Evolutionary conservation across 2,329 filamentous ascomycete genomes (phyloP), one percentile per base, ranked within the genome.

Genomic region (Macrophomina pseudophaseolina): DNA sequence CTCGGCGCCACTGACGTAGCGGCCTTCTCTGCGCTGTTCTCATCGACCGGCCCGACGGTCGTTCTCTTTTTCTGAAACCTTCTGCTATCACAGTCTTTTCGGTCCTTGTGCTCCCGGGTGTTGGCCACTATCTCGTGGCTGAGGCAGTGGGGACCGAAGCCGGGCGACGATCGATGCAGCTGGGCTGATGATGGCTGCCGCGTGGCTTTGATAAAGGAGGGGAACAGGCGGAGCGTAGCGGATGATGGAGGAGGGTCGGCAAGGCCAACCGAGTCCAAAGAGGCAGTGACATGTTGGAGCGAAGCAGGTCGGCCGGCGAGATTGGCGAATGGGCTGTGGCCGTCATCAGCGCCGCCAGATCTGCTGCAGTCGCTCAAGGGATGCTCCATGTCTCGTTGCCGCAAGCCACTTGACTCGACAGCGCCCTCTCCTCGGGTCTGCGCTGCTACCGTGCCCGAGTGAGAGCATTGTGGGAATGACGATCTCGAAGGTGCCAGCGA

Each of bases 181-280:
- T 40, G 35, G 53, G 35, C 54, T 44, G 54, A 58, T 44, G 33
- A 38, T 18, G 52, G 52, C 52, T 54, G 52, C 52, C 54, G 54
- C 54, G 54, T 54, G 54, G 54, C 54, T 32, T 23, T 60, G 40
- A 23, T 60, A 4, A 44, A 14, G 40, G 42, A 44, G 11, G 30
- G 14, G 30, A 33, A 33, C 7, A n/a, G 49, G 33, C 28, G 49
- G 49, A 52, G 49, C 30, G 30, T 30, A 16, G 53, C 32, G 40
- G 4, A 46, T 16, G n/a, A 28, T n/a, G 56, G 40, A 60, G 56
- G 40, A 60, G 56, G 40, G 56, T 46, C 56, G 56, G 56, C 56
- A 60, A 60, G 28, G 40, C 42, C 40, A 60, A 18, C 56, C 56
- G 56, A 60, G 5, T 60, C 28, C 40, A 60, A 60, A 33, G 56